These are phyloP conservation scores for Aphanomyces stellatus DNA, from an alignment of 352 stramenopile species.

Conservation along the genomic window DNA sequence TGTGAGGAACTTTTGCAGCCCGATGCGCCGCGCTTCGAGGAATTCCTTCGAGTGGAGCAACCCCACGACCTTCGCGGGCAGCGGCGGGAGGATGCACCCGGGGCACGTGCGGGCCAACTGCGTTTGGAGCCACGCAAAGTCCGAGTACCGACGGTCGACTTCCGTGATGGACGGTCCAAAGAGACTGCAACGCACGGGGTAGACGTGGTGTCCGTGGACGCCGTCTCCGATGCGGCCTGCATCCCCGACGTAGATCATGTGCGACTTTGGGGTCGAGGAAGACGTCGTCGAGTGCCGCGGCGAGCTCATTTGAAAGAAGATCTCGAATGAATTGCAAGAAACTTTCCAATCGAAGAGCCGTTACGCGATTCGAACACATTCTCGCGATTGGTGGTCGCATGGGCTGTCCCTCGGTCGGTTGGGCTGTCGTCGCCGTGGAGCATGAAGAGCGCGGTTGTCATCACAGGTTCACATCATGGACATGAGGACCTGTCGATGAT, in stretches of 20 bases:
- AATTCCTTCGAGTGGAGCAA: conserved; percentile 72
- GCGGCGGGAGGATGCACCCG: conserved; percentile 73
- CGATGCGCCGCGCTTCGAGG: conserved; percentile 58
- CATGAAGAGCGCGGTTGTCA: not conserved
- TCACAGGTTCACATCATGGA: too few species aligned
- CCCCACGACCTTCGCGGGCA: conserved; percentile 69
- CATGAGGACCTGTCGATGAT: too few species aligned
- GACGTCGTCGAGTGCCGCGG: not conserved
- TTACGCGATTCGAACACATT: too few species aligned
- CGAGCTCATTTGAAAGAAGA: too few species aligned
- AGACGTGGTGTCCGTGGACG: conserved; percentile 80
- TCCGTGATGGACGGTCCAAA: conserved; percentile 29
- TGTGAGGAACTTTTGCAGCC: conserved; percentile 63
- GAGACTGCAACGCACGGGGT: conserved; percentile 57
- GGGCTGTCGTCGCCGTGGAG: not conserved
- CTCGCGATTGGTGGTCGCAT: too few species aligned
- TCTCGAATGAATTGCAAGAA: too few species aligned
- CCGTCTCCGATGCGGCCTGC: conserved; percentile 73
- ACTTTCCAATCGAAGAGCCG: too few species aligned
- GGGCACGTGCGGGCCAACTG: conserved; percentile 56
- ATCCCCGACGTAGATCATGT: conserved; percentile 48
- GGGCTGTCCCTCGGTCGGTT: not conserved
- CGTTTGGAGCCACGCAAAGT: conserved; percentile 79
- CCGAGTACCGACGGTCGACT: conserved; percentile 77
- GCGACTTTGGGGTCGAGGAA: not conserved